These are phyloP conservation scores for Gynandropsis gynandra DNA, from an alignment of 345 rosid genomes.

Conservation along the genomic window DNA sequence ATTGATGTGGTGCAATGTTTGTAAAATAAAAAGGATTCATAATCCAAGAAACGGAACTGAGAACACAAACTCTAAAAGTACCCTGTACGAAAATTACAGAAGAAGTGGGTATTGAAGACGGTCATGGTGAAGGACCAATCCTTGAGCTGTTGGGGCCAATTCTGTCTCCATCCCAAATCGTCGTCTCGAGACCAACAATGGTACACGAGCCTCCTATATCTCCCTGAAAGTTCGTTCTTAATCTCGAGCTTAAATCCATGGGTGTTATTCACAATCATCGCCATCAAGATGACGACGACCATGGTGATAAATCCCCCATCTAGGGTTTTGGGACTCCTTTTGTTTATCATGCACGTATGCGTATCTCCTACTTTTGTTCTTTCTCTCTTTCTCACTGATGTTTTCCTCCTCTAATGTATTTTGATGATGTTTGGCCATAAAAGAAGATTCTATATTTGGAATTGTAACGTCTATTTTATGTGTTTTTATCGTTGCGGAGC, in stretches of 20 bases:
- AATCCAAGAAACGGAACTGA: background rate
- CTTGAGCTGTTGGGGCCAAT: constrained; percentile 21
- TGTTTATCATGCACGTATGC: constrained; percentile 15
- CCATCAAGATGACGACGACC: constrained; percentile 14
- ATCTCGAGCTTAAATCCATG: constrained; percentile 28
- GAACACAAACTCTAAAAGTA: background rate
- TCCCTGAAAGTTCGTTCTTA: constrained; percentile 22
- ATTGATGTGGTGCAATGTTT: no score
- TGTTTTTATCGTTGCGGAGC: no score
- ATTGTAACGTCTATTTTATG: no score
- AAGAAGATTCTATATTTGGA: no score
- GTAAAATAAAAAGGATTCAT: no score
- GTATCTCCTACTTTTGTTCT: no score
- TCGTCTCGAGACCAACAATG: constrained; percentile 29
- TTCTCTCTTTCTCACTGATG: no score
- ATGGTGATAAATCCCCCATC: constrained; percentile 15
- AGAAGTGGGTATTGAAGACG: constrained; percentile 18
- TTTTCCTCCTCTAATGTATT: no score
- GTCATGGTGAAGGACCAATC: constrained; percentile 25
- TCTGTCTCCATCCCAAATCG: constrained; percentile 26
- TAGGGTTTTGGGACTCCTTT: constrained; percentile 13
- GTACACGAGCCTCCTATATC: constrained; percentile 26
- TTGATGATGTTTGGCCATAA: no score
- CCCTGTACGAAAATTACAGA: constrained; percentile 24
- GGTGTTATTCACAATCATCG: constrained; percentile 26